Percentiles rank a stretch among this genome's conserved stretches.
phyloP scores from a whole-genome alignment of 768 basidiomycete species.

The Mycena rosella region DNA sequence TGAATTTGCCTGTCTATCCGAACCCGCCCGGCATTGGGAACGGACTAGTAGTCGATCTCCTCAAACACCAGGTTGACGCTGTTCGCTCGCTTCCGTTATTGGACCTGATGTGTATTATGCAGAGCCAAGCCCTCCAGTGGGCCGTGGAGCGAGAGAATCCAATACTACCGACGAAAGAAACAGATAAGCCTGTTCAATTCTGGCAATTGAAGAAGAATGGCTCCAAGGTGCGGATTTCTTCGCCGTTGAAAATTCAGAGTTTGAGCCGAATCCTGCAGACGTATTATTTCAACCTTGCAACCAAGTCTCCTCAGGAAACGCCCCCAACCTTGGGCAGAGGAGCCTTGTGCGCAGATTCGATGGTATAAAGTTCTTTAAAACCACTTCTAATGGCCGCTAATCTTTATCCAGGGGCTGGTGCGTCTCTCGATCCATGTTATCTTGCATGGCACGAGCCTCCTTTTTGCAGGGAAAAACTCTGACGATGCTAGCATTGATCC shows the following conservation, averaged over 20 bases:
- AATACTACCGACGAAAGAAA: constrained; percentile 70
- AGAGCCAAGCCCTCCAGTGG: constrained; percentile 92
- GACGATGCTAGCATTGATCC: constrained; percentile 85
- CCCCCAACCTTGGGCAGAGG: constrained; percentile 81
- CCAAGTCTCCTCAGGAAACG: constrained; percentile 79
- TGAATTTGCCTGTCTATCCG: constrained; percentile 77
- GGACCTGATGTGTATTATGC: constrained; percentile 17
- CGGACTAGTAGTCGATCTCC: constrained; percentile 78
- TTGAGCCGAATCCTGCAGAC: constrained; percentile 46
- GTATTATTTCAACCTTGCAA: constrained; percentile 86
- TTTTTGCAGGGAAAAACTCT: constrained; percentile 84
- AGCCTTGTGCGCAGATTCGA: constrained; percentile 91
- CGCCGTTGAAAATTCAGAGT: background rate
- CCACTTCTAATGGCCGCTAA: background rate
- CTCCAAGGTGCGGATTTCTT: constrained; percentile 58
- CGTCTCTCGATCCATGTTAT: constrained; percentile 23
- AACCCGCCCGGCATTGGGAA: constrained; percentile 77
- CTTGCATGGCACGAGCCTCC: background rate
- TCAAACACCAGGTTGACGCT: constrained; percentile 81
- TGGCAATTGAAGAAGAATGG: constrained; percentile 79
- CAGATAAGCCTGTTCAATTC: constrained; percentile 87
- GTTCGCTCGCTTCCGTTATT: background rate
- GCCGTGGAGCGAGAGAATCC: constrained; percentile 87
- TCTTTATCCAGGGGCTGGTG: constrained; percentile 57
- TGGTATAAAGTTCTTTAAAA: constrained; percentile 60